phyloP scores from a whole-genome alignment of 192 early-diverging fungal species.

The Podochytrium sp. region DNA sequence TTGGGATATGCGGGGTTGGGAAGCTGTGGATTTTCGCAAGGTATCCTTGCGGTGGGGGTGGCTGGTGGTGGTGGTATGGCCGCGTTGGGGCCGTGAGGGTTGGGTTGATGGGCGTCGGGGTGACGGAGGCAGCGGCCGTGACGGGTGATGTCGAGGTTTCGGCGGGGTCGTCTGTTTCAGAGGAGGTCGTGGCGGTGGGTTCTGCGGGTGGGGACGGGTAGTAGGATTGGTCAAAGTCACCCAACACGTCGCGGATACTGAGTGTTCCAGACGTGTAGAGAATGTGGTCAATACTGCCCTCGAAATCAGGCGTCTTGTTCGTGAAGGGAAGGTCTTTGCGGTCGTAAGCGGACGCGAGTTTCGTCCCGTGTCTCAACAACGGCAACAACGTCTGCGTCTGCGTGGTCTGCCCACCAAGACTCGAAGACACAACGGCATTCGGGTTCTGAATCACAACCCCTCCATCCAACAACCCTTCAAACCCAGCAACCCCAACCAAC shows the following conservation, averaged over 20 bases:
- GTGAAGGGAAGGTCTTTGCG: slow-evolving; percentile 45
- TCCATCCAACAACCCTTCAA: slow-evolving; percentile 28
- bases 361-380: slow-evolving; percentile 30
- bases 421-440: neutral
- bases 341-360: slow-evolving; percentile 41
- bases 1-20: slow-evolving; percentile 22
- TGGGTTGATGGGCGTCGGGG: neutral
- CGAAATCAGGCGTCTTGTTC: slow-evolving; percentile 50
- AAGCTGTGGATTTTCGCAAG: slow-evolving; percentile 19
- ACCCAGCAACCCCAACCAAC: slow-evolving; percentile 17
- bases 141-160: neutral
- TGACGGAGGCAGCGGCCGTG: neutral
- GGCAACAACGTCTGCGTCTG: slow-evolving; percentile 21
- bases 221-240: slow-evolving; percentile 33
- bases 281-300: slow-evolving; percentile 53
- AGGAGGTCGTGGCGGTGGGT: neutral
- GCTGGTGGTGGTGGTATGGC: slow-evolving; percentile 30
- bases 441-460: slow-evolving; percentile 33
- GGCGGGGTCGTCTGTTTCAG: neutral
- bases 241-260: slow-evolving; percentile 47
- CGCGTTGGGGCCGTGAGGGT: neutral
- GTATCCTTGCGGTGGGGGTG: slow-evolving; percentile 22
- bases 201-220: neutral
- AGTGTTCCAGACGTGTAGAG: slow-evolving; percentile 47
- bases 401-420: no score